Base-by-base conservation (phyloP, 768 basidiomycete genomes). In the Leucocoprinus birnbaumii region DNA sequence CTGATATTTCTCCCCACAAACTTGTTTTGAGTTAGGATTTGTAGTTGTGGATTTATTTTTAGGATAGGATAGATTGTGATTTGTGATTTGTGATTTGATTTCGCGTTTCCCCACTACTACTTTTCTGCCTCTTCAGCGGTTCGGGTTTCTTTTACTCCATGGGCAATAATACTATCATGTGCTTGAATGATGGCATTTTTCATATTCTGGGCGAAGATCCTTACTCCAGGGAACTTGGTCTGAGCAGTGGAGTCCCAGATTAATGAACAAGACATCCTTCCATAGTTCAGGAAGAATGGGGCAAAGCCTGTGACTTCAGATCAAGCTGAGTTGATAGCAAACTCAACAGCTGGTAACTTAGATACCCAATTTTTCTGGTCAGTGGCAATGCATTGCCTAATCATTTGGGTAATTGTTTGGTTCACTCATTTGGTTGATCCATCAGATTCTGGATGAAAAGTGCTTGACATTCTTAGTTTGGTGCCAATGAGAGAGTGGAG, bases 381-480 rank as follows among this genome's bases (percentile, higher is more conserved):
- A 2, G 47, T 22, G 7, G 43, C 18, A 0, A 61, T 43, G 21
- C 50, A 56, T 38, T 53, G 45, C 9, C 54, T 19, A 2, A 61
- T 10, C 60, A 61, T 58, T 44, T 61, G 60, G 0, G 22, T 54
- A 2, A 71, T 55, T 0, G 69, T 69, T n/a, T 59, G 55, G 43
- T 69, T 73, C 1, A 68, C 67, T 1, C 65, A 55, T 56, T 76
- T 71, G 0, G 68, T 71, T 1, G 63, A 56, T 0, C 73, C 73
- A 58, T 74, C 71, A 1, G 72, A 68, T 48, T 77, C 67, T 1
- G 72, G 73, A 49, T 75, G 74, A 41, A 66, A 68, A 0, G 57
- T 57, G 34, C 60, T 61, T 9, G 51, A 61, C 57, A 61, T 58
- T 3, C 42, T 43, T 0, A 58, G 35, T 48, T 59, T 59, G 0